Conservation (phyloP, 352 stramenopile genomes). For the Plasmopara viticola region DNA sequence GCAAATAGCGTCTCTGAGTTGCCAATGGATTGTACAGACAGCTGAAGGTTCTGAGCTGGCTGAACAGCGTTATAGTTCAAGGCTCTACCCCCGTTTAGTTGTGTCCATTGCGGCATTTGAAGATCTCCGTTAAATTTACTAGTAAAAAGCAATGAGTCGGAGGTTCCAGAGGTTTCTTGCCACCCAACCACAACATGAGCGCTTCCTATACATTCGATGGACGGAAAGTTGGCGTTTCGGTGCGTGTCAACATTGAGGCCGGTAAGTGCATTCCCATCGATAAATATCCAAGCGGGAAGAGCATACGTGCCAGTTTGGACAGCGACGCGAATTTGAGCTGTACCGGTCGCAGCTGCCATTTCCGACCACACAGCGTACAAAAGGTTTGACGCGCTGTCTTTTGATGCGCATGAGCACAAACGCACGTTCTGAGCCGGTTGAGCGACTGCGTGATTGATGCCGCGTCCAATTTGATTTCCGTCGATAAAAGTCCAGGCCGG, state of each 20-base stretch:
- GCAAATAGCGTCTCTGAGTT: slow-evolving; percentile 30
- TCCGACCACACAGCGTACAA: slow-evolving; percentile 61
- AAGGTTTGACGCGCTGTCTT: slow-evolving; percentile 5
- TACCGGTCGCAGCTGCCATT: slow-evolving; percentile 16
- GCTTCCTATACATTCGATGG: slow-evolving; percentile 32
- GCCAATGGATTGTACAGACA: slow-evolving; percentile 19
- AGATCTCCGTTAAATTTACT: slow-evolving; percentile 44
- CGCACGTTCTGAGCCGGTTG: slow-evolving; percentile 31
- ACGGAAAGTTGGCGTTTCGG: slow-evolving; percentile 24
- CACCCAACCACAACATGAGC: slow-evolving; percentile 41
- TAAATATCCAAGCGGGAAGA: slow-evolving; percentile 37
- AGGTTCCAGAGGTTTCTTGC: slow-evolving; percentile 30
- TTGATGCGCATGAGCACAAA: slow-evolving; percentile 34
- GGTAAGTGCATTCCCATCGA: slow-evolving; percentile 38
- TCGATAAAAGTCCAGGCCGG: slow-evolving; percentile 55
- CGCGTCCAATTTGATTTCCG: slow-evolving; percentile 29
- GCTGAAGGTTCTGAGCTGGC: slow-evolving; percentile 36
- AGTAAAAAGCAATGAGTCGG: slow-evolving; percentile 20
- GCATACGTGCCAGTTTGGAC: slow-evolving; percentile 34
- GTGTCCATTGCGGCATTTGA: slow-evolving; percentile 27
- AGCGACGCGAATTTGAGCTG: slow-evolving; percentile 47
- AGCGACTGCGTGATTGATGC: slow-evolving; percentile 37
- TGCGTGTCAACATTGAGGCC: slow-evolving; percentile 38
- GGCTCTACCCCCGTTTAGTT: slow-evolving; percentile 25
- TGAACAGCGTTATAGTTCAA: slow-evolving; percentile 44